Conservation (phyloP, 1,139 yeast species). For the Debaryomyces subglobosus region DNA sequence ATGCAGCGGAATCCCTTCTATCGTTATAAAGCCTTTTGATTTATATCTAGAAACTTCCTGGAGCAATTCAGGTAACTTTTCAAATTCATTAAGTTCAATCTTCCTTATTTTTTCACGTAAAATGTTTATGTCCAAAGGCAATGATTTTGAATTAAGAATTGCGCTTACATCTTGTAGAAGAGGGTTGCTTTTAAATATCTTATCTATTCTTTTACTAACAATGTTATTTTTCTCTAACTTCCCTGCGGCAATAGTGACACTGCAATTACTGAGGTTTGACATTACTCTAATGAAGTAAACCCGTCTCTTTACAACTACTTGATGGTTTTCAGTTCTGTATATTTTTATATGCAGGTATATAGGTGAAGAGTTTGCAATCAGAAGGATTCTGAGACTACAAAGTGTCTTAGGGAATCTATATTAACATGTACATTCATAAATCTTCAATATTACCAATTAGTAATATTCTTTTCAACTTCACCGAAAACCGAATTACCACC, state of each 20-base stretch:
- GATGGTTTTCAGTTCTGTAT: background rate
- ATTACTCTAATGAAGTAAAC: background rate
- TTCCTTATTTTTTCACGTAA: background rate
- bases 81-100: background rate
- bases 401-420: background rate
- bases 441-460: constrained; percentile 65
- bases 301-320: background rate
- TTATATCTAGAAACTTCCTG: background rate
- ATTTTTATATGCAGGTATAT: background rate
- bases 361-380: background rate
- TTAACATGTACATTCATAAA: background rate
- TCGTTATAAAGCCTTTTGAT: background rate
- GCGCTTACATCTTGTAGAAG: background rate
- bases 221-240: background rate
- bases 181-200: background rate
- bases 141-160: background rate
- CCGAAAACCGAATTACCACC: constrained; percentile 84
- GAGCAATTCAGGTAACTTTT: constrained; percentile 1
- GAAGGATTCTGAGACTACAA: background rate
- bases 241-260: background rate
- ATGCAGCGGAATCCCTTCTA: constrained; percentile 6
- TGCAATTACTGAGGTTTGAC: background rate
- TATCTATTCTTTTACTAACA: background rate
- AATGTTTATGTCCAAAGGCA: background rate
- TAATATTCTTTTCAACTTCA: constrained; percentile 85